A percentile compares a stretch with the other conserved stretches of the same genome.
Conservation (phyloP, 192 early-diverging fungal genomes). For the Dimargaris verticillata region DNA sequence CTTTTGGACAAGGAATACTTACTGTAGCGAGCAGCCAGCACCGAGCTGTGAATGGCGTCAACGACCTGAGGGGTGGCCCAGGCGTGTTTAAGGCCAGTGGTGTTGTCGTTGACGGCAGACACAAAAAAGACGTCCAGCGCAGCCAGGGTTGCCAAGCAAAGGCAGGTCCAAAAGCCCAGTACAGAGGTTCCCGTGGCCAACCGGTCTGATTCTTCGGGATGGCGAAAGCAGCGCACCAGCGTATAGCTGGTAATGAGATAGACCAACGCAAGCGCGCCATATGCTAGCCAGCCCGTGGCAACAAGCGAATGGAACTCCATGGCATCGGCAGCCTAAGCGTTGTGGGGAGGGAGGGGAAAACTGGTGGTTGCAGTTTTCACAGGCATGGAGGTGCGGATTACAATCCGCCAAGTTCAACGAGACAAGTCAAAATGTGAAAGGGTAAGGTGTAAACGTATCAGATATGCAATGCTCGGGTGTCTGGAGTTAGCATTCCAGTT, state of each 20-base stretch:
- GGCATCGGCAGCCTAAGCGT: no score
- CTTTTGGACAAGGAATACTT: no score
- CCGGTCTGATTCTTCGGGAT: constrained; percentile 5
- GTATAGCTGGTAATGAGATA: background rate
- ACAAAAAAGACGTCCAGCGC: constrained; percentile 43
- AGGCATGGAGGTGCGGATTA: no score
- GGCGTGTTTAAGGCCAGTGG: constrained; percentile 32
- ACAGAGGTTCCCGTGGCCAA: background rate
- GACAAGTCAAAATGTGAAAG: no score
- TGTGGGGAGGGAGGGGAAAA: no score
- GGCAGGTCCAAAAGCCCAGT: background rate
- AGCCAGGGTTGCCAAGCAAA: constrained; percentile 19
- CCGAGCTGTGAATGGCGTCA: constrained; percentile 18
- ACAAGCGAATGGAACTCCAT: background rate
- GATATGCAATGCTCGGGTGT: no score
- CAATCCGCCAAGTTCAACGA: no score
- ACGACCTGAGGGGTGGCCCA: constrained; percentile 39
- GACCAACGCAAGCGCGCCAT: background rate
- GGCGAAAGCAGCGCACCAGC: background rate
- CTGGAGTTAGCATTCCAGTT: no score
- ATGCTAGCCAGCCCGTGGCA: background rate
- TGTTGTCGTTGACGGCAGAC: constrained; percentile 29
- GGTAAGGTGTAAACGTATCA: no score
- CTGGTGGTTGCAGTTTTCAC: no score
- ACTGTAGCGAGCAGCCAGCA: constrained; percentile 29